Percentiles rank a stretch among this genome's conserved stretches.
Evolutionary conservation across 805 yeast genomes (phyloP).

Genomic region (Peterozyma xylosa): DNA sequence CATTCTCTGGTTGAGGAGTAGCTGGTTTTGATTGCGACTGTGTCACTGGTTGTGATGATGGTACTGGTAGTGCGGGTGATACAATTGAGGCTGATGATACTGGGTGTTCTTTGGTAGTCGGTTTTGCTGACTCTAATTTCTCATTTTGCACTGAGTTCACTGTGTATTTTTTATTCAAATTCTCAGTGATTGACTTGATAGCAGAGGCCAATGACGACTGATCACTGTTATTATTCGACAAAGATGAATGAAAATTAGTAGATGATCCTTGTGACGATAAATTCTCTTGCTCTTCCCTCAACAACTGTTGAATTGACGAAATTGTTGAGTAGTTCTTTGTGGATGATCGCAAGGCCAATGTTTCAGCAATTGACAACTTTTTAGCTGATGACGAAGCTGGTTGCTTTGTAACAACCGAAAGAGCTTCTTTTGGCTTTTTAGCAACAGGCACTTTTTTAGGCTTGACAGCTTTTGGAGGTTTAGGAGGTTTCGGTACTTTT

Average conservation of each 20-base stretch:
- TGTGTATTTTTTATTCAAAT: no score
- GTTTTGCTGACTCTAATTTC: background rate
- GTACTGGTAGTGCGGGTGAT: slow-evolving; percentile 6
- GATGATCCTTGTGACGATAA: no score
- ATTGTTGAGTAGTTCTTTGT: slow-evolving; percentile 28
- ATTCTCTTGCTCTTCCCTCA: background rate
- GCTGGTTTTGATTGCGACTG: background rate
- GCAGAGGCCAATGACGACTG: no score
- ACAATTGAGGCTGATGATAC: slow-evolving; percentile 14
- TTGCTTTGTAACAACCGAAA: background rate
- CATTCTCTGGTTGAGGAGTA: slow-evolving; percentile 6
- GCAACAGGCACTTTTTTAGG: background rate
- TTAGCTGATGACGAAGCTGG: background rate
- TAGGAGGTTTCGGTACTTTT: background rate
- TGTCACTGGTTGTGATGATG: background rate
- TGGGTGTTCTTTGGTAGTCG: background rate
- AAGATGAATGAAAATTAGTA: no score
- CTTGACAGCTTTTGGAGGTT: background rate
- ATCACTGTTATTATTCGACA: no score
- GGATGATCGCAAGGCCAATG: slow-evolving; percentile 44
- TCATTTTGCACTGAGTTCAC: no score
- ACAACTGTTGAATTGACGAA: slow-evolving; percentile 11
- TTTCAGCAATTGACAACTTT: slow-evolving; percentile 48
- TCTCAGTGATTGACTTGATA: no score
- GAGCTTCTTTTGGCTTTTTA: background rate